Evolutionary conservation across 768 basidiomycete genomes (phyloP), one percentile per base, ranked within the genome.

Genomic region (Xerocomellus amylosporus): DNA sequence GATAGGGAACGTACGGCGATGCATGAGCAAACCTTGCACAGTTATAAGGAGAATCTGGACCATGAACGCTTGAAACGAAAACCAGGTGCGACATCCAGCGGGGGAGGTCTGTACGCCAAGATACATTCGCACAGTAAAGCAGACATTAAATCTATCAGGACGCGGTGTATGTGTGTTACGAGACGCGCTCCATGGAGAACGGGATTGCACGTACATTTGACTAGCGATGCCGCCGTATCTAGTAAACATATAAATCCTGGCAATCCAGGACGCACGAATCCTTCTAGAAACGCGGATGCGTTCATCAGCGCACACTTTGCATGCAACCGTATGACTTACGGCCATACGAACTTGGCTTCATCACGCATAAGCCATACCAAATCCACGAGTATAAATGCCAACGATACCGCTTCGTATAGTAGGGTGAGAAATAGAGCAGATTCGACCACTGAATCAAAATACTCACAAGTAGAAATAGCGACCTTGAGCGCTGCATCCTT

Each of bases 71-170:
- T 68, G 59, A 46, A 56, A 68, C 1, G 3, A 5, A 22, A 54
- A 60, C 66, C 66, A 68, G 6, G 42, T 1, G 13, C 34, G 54
- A 28, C 66, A 68, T 26, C 51, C 49, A 3, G 22, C 2, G 8
- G 52, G 40, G 0, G 59, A 30, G 3, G 56, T 53, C 10, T 36
- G 8, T 43, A 58, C 19, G 1, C 56, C 62, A 9, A 51, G 17
- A 17, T 49, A 49, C 58, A 68, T 64, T 14, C 66, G 62, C 13
- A 55, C 38, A 3, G 58, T 40, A 33, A 68, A 68, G 38, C 41
- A 54, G 20, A 68, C 40, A 30, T 62, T 68, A 8, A 54, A 66
- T 20, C 66, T 68, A 39, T 33, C 42, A 12, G 14, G 12, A 37
- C 8, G 28, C 19, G 33, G 10, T 14, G 14, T 6, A 2, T 20